These are phyloP conservation scores for Salix exigua DNA, from an alignment of 345 rosid species.

Conservation along the genomic window DNA sequence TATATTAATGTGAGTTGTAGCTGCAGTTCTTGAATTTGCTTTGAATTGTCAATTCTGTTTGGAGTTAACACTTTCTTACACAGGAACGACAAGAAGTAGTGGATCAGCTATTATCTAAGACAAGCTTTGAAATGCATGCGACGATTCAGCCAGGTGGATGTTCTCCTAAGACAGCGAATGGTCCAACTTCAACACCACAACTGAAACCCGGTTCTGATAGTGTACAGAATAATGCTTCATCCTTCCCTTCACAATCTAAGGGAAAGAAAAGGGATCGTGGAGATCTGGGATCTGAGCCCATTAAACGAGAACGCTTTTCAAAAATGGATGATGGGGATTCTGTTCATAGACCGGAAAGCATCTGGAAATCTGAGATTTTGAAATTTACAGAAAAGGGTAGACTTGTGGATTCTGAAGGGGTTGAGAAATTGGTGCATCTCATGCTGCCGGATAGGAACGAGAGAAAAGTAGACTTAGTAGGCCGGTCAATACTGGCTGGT, in stretches of 20 bases:
- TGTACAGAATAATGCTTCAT: slow-evolving; percentile 48
- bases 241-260: slow-evolving; percentile 63
- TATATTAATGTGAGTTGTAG: slow-evolving; percentile 67
- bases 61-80: slow-evolving; percentile 6
- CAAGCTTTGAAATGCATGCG: slow-evolving; percentile 70
- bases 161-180: slow-evolving; percentile 70
- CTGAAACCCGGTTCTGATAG: slow-evolving; percentile 62
- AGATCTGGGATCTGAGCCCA: slow-evolving; percentile 68
- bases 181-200: slow-evolving; percentile 72
- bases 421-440: slow-evolving; percentile 74
- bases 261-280: slow-evolving; percentile 91
- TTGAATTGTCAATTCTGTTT: background rate
- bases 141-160: slow-evolving; percentile 73
- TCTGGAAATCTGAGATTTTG: slow-evolving; percentile 57
- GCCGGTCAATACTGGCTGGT: slow-evolving; percentile 63
- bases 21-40: background rate
- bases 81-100: slow-evolving; percentile 73
- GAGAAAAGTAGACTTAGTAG: slow-evolving; percentile 60
- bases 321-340: slow-evolving; percentile 65
- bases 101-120: slow-evolving; percentile 62
- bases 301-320: slow-evolving; percentile 57
- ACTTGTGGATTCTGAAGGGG: slow-evolving; percentile 69
- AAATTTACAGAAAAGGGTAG: slow-evolving; percentile 79
- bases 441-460: slow-evolving; percentile 66
- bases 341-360: slow-evolving; percentile 50